Base-by-base conservation (phyloP, 2,329 filamentous ascomycete genomes). In the Plectosphaerella plurivora region DNA sequence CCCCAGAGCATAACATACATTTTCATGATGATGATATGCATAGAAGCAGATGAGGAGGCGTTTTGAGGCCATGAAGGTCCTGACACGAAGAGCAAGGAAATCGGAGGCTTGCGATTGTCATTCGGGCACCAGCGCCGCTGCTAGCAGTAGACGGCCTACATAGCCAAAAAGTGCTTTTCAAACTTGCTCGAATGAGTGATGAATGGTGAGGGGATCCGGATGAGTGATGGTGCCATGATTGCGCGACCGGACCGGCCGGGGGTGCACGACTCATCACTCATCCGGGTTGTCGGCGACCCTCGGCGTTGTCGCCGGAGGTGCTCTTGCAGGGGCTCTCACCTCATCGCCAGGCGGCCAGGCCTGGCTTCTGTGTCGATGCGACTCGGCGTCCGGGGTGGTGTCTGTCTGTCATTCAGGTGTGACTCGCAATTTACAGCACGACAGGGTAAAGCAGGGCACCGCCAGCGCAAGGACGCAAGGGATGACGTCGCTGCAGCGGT, bases 1-100 rank as follows among this genome's bases (percentile, higher is more conserved):
- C 16, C 41, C 28, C 48, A 53, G 47, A 55, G 53, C 53, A 56
- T 55, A 55, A 46, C 52, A 47, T 35, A 51, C 55, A 55, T 53
- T 44, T 44, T 44, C 41, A 44, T 20, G 41, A 44, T 44, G 41
- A 44, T 47, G 45, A 59, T 57, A n/a, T n/a, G 25, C 47, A 25
- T 49, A 50, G 16, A 37, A 41, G 22, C 22, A 22, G 50, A 47
- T 41, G 41, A 55, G 35, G 14, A 35, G 37, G 52, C 45, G 47
- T 49, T 59, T 50, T 46, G 52, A 51, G 41, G 41, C 41, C 41
- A 44, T 44, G 41, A 44, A 44, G 41, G 41, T 44, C 41, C 41
- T 44, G 41, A 44, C 41, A 44, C 18, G 41, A 18, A 44, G 37
- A 44, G n/a, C n/a, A 44, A 33, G 28, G 41, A 20, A 44, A 44